These are phyloP conservation scores for Penicillium palitans DNA, from an alignment of 2,329 filamentous ascomycete species.

Conservation along the genomic window DNA sequence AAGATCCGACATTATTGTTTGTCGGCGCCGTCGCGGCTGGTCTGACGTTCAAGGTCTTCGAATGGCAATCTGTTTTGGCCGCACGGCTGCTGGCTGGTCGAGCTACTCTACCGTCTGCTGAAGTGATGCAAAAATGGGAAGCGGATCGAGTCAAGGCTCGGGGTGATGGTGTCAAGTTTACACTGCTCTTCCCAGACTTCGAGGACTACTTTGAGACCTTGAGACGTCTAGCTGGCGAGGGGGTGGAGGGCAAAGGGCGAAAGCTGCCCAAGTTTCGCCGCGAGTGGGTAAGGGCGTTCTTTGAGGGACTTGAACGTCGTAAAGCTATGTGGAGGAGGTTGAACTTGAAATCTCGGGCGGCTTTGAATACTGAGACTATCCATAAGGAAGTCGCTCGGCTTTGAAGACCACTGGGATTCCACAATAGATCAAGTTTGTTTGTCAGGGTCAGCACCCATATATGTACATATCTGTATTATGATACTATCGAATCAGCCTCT, in stretches of 20 bases:
- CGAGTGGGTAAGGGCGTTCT: not conserved
- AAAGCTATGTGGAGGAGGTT: not conserved
- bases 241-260: not conserved
- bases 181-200: not conserved
- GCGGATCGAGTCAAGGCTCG: not conserved
- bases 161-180: conserved; percentile 1
- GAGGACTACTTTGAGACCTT: not conserved
- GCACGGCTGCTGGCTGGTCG: not conserved
- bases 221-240: not conserved
- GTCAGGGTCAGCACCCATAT: too few species aligned
- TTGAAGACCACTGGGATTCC: not conserved
- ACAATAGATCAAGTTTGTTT: too few species aligned
- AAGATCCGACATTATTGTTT: not conserved
- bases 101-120: not conserved
- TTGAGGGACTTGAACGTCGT: not conserved
- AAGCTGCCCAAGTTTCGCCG: not conserved
- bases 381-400: not conserved
- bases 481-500: too few species aligned
- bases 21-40: not conserved
- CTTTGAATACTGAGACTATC: not conserved
- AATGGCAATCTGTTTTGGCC: not conserved
- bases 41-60: conserved; percentile 1
- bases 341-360: not conserved
- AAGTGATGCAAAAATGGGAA: conserved; percentile 1
- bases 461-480: too few species aligned